A percentile compares a stretch with the other conserved stretches of the same genome.
Evolutionary conservation across 2,329 filamentous ascomycete species (phyloP).

Genomic region (Lachnellula suecica): DNA sequence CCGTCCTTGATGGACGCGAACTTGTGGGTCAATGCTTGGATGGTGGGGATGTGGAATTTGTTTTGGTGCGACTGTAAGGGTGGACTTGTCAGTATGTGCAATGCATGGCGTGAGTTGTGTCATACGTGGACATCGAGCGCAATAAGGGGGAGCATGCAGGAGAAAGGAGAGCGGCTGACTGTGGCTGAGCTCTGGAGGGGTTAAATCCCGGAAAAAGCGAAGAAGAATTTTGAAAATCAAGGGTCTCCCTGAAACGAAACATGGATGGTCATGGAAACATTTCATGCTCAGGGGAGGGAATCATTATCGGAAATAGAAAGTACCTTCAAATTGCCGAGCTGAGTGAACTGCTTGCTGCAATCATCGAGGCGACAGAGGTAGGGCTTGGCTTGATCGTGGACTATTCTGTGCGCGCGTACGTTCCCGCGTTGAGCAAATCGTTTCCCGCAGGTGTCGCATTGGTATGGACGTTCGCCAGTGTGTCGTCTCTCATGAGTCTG

Average conservation of each 20-base stretch:
- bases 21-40: slow-evolving; percentile 67
- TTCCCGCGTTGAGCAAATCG: slow-evolving; percentile 84
- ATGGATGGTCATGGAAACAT: too few relatives aligned
- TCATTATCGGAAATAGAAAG: slow-evolving; percentile 11
- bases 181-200: slow-evolving; percentile 4
- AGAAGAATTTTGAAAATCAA: slow-evolving; percentile 8
- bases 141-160: background rate
- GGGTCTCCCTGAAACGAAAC: slow-evolving; percentile 17
- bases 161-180: slow-evolving; percentile 10
- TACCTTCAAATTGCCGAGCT: slow-evolving; percentile 90
- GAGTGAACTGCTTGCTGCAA: slow-evolving; percentile 86
- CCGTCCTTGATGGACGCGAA: slow-evolving; percentile 64
- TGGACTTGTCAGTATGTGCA: slow-evolving; percentile 8
- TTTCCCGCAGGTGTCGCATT: slow-evolving; percentile 77
- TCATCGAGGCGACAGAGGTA: slow-evolving; percentile 79
- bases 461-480: slow-evolving; percentile 82
- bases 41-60: slow-evolving; percentile 80
- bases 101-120: background rate
- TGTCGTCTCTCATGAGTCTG: slow-evolving; percentile 86
- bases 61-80: slow-evolving; percentile 77
- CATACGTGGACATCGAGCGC: background rate
- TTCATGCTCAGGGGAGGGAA: too few relatives aligned
- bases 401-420: slow-evolving; percentile 78
- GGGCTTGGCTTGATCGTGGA: slow-evolving; percentile 74
- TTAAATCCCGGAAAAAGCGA: background rate